A percentile compares a stretch with the other conserved stretches of the same genome.
phyloP scores from a whole-genome alignment of 2,329 filamentous ascomycete genomes.

The Sporothrix inflata region DNA sequence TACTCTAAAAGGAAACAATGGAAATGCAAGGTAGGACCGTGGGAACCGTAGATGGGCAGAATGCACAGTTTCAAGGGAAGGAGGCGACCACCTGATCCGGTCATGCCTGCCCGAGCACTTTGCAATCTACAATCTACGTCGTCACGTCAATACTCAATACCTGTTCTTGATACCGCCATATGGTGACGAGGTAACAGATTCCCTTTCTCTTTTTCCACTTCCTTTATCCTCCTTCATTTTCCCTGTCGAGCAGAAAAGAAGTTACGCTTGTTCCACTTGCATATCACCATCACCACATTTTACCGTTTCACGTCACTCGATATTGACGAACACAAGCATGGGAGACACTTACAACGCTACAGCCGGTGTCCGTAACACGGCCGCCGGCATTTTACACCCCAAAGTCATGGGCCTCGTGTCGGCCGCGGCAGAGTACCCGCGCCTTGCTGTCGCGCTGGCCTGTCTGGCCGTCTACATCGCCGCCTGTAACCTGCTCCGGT shows the following conservation, averaged over 20 bases:
- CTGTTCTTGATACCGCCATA: neutral
- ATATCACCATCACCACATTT: neutral
- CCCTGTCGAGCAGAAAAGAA: too few species aligned
- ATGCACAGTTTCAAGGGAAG: too few species aligned
- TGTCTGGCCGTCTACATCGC: slow-evolving; percentile 40
- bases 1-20: too few species aligned
- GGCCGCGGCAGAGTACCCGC: neutral
- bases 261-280: too few species aligned
- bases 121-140: too few species aligned
- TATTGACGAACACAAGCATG: neutral
- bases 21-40: neutral
- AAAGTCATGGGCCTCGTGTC: neutral
- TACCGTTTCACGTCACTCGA: neutral
- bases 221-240: too few species aligned
- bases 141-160: neutral
- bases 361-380: neutral
- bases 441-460: neutral
- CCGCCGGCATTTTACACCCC: neutral
- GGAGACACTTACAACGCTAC: neutral
- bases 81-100: neutral
- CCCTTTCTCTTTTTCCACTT: too few species aligned
- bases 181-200: too few species aligned
- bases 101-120: neutral
- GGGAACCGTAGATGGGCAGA: neutral
- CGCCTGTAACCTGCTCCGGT: slow-evolving; percentile 46